Conservation (phyloP, 2,329 filamentous ascomycete species). For the Pyrenochaeta sp. region DNA sequence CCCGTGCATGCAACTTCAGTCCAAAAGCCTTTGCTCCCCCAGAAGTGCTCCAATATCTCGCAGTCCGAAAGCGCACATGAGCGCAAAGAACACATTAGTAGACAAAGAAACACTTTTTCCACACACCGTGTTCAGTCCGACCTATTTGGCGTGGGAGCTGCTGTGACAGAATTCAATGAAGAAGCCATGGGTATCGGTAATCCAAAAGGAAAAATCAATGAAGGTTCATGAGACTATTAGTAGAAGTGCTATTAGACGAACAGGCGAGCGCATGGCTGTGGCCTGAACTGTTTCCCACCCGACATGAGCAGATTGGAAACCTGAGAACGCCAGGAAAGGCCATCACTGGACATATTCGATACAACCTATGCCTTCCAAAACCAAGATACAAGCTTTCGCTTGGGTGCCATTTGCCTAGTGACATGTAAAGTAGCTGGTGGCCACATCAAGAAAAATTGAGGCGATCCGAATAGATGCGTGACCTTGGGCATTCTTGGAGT, state of each 20-base stretch:
- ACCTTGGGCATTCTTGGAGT: not conserved
- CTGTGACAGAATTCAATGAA: not conserved
- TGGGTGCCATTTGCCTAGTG: conserved; percentile 3
- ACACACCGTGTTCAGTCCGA: not conserved
- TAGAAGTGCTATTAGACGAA: too few species aligned
- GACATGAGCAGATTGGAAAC: not conserved
- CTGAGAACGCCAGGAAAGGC: not conserved
- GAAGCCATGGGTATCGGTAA: not conserved
- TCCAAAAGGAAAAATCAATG: not conserved
- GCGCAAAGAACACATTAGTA: not conserved
- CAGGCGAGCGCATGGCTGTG: not conserved
- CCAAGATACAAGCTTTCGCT: not conserved
- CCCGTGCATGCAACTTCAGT: not conserved
- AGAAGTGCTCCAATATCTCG: not conserved
- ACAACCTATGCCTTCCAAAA: conserved; percentile 4
- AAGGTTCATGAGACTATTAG: too few species aligned
- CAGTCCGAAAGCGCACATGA: not conserved
- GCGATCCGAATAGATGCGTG: conserved; percentile 24
- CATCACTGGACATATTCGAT: not conserved
- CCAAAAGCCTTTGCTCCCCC: not conserved
- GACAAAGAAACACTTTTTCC: not conserved
- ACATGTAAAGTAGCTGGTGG: conserved; percentile 7
- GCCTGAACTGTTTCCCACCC: not conserved
- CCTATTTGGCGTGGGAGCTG: not conserved
- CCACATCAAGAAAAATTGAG: conserved; percentile 9